Conservation (phyloP, 306 rosid species). For the Vigna reflexopilosa region DNA sequence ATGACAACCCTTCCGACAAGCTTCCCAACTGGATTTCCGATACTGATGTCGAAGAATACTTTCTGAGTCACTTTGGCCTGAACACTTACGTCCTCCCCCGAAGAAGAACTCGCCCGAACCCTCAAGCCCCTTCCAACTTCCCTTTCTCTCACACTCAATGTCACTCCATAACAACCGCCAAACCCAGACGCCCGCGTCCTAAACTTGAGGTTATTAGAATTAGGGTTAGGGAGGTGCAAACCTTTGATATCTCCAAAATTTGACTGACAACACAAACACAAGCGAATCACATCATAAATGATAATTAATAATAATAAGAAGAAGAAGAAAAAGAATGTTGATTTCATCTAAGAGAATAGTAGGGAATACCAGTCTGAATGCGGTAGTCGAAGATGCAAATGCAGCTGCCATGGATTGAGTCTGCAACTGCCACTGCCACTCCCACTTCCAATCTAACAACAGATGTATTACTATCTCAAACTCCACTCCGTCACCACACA, state of each 20-base stretch:
- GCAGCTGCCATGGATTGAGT: constrained; percentile 31
- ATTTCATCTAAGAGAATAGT: background rate
- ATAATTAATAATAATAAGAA: no score
- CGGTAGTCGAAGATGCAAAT: constrained; percentile 4
- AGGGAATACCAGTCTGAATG: constrained; percentile 35
- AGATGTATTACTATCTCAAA: background rate
- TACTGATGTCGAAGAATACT: constrained; percentile 83
- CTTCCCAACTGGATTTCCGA: constrained; percentile 96
- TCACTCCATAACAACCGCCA: constrained; percentile 20
- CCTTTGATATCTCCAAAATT: constrained; percentile 38
- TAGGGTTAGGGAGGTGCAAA: constrained; percentile 32
- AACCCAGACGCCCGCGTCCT: background rate
- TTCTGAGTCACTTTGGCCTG: constrained; percentile 89
- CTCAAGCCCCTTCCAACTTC: background rate
- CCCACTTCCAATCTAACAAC: background rate
- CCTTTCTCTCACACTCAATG: background rate
- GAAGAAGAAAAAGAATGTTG: background rate
- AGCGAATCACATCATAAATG: background rate
- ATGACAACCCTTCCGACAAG: constrained; percentile 87
- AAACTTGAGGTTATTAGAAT: background rate
- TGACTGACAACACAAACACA: constrained; percentile 34
- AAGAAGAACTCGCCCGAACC: constrained; percentile 3
- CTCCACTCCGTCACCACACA: no score
- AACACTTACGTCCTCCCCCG: constrained; percentile 37
- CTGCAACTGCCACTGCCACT: background rate